Base-by-base conservation (phyloP, 2,329 filamentous ascomycete species). In the Diaporthe sp. region DNA sequence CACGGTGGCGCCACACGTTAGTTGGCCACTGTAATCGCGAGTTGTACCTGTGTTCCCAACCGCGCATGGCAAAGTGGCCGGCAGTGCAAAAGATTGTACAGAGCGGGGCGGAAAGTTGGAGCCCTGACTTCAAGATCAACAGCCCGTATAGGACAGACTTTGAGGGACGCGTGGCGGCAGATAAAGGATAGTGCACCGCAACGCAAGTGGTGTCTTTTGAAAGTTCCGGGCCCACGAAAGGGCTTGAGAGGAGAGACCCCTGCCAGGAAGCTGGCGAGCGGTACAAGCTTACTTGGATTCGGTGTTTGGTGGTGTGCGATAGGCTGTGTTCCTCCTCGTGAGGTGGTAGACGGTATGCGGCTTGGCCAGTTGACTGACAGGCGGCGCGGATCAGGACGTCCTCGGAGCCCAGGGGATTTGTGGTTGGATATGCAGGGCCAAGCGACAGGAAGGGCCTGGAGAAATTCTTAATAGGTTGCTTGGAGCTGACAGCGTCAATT, bases 41-140 rank as follows among this genome's bases (percentile, higher is more conserved):
- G 37, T 22, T 58, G n/a, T 58, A 39, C 61, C 74, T 72, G 70
- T 62, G 70, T 31, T 34, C 57, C 68, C 62, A 72, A 44, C 28
- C 58, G 70, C 70, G 65, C 76, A 77, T 76, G 76, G 74, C 76
- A 73, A 57, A 74, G 53, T 76, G 71, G 59, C 42, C 74, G 68
- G 58, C 58, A 65, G 8, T 76, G 53, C 22, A 58, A 44, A 59
- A 59, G n/a, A 59, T 51, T 46, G 59, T 53, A 69, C 15, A 55
- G 61, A 70, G 70, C 49, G 62, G 74, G 65, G 59, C 34, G 71
- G 70, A 55, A 53, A 44, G 68, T 53, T 59, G 67, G 57, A 72
- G 62, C 70, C 39, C 51, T 70, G 34, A 15, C 39, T 51, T 57
- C 51, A 65, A 70, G 59, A 61, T 75, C 39, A 58, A 70, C 51